Conservation (phyloP, 106 monocot genomes). For the Platanthera guangdongensis region DNA sequence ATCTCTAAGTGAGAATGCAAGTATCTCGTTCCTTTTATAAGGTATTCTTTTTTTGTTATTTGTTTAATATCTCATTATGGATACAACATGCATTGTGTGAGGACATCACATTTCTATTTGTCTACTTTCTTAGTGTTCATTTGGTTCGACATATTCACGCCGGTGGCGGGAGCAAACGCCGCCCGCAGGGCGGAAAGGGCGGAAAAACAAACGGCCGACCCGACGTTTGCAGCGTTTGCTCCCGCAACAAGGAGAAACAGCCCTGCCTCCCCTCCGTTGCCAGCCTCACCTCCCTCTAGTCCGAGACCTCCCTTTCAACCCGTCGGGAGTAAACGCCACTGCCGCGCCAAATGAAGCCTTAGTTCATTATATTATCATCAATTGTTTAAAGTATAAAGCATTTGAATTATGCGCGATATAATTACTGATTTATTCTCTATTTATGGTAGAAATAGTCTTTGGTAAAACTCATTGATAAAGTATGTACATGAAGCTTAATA, state of each 20-base stretch:
- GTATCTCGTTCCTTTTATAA: slow-evolving; percentile 87
- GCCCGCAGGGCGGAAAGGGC: too few relatives aligned
- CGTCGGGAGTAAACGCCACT: too few relatives aligned
- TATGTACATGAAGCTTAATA: not conserved
- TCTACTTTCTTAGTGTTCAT: not conserved
- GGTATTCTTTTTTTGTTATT: slow-evolving; percentile 24
- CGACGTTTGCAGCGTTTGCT: too few relatives aligned
- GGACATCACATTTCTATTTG: not conserved
- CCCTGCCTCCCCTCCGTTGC: too few relatives aligned
- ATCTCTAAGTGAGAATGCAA: slow-evolving; percentile 92
- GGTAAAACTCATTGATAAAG: not conserved
- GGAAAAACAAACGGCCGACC: too few relatives aligned
- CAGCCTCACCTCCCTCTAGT: too few relatives aligned
- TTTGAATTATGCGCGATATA: not conserved
- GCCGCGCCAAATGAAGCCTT: too few relatives aligned
- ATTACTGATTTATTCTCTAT: not conserved
- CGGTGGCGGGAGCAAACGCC: too few relatives aligned
- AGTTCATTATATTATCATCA: not conserved
- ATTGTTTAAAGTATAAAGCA: not conserved
- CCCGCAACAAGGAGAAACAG: too few relatives aligned
- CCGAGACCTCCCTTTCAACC: too few relatives aligned
- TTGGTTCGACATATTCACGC: too few relatives aligned
- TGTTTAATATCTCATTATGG: not conserved
- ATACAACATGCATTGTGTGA: too few relatives aligned
- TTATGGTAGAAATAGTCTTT: not conserved